Percentiles rank a stretch among this genome's conserved stretches.
phyloP scores from a whole-genome alignment of 2,329 filamentous ascomycete genomes.

The Penicillium sp. region DNA sequence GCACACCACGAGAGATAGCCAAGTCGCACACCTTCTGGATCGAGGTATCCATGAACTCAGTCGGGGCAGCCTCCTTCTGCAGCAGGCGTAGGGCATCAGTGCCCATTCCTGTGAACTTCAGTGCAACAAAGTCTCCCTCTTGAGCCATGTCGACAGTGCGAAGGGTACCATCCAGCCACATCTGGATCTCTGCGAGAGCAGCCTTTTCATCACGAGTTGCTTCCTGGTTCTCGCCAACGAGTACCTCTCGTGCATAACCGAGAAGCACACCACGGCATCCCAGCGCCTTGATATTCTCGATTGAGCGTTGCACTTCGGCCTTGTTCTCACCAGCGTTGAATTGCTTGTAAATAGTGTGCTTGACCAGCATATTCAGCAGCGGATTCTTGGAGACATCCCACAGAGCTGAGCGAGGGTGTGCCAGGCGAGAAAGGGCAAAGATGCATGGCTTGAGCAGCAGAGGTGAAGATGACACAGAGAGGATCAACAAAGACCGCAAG shows the following conservation, averaged over 20 bases:
- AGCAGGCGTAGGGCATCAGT: slow-evolving; percentile 45
- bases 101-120: slow-evolving; percentile 58
- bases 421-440: slow-evolving; percentile 63
- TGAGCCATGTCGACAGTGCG: slow-evolving; percentile 56
- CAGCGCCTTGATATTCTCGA: slow-evolving; percentile 49
- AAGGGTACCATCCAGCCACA: slow-evolving; percentile 57
- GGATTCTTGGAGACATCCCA: slow-evolving; percentile 54
- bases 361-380: slow-evolving; percentile 48
- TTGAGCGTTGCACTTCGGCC: slow-evolving; percentile 49
- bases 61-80: slow-evolving; percentile 41
- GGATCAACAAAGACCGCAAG: slow-evolving; percentile 40
- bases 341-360: slow-evolving; percentile 57
- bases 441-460: slow-evolving; percentile 73
- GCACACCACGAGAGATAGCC: slow-evolving; percentile 46
- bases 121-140: slow-evolving; percentile 54
- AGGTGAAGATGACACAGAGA: slow-evolving; percentile 41
- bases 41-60: slow-evolving; percentile 44
- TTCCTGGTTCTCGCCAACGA: slow-evolving; percentile 50
- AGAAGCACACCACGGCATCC: slow-evolving; percentile 58
- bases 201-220: slow-evolving; percentile 34
- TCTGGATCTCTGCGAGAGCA: slow-evolving; percentile 37
- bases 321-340: slow-evolving; percentile 59
- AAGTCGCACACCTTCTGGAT: slow-evolving; percentile 49
- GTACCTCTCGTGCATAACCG: slow-evolving; percentile 56
- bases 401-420: slow-evolving; percentile 47